Evolutionary conservation across 495 filamentous ascomycete species (phyloP), one percentile per base, ranked within the genome.

Genomic region (Penicillium daleae): DNA sequence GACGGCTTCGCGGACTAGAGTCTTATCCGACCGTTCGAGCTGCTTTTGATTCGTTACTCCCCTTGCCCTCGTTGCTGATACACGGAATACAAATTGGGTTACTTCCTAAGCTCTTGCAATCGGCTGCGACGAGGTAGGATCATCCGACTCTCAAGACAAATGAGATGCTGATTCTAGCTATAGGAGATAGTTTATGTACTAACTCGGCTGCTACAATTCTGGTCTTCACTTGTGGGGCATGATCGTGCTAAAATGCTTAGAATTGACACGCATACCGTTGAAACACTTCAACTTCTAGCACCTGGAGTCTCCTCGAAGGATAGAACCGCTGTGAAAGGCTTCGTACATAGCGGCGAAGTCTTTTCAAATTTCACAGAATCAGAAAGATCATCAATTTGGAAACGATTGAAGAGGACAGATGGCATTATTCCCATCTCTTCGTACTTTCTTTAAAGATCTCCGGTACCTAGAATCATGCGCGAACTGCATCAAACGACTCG

Each of bases 281-380:
- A 70, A 44, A 55, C 21, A 5, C 49, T 70, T 8, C 44, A 70
- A 27, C 59, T 65, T 1, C 29, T 63, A 26, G 65, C 65, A 13
- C 65, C 65, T 15, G 56, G 65, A 19, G 50, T 56, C 17, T 66
- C 49, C 12, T 56, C 31, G 22, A 55, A 26, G 15, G 59, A 69
- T n/a, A 32, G 48, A 24, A 63, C 37, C 17, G 63, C 46, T 0
- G 57, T 53, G 0, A 40, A 53, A 39, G 62, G 66, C 13, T 8
- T 57, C 22, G 9, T 65, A 17, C 35, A 31, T 4, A 57, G 68
- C 48, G 66, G 73, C 6, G 37, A 72, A 52, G 71, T 66, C 10
- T 72, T 78, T 62, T 42, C 63, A 17, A 55, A 60, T 12, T 78
- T 77, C 53, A 66, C 29, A n/a, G 24, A 63, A 21, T 37, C 52